Percentiles rank a stretch among this genome's conserved stretches.
These are phyloP conservation scores for Globisporangium cylindrosporum DNA, from an alignment of 352 stramenopile genomes.

Conservation along the genomic window DNA sequence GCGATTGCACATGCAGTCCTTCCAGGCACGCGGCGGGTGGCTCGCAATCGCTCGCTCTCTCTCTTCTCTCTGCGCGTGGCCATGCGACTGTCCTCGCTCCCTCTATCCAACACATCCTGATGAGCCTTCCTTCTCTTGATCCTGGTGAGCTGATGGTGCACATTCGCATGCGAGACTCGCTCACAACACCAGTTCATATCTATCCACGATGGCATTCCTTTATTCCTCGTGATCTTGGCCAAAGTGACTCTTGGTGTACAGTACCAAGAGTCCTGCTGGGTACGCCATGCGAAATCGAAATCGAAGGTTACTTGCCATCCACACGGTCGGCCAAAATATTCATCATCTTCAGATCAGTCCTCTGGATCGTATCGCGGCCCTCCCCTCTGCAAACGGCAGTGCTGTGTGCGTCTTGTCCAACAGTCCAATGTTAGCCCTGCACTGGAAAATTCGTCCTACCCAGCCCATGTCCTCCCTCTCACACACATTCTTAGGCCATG, in stretches of 20 bases:
- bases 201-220: not conserved
- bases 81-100: not conserved
- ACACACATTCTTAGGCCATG: not conserved
- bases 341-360: not conserved
- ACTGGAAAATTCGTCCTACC: not conserved
- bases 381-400: not conserved
- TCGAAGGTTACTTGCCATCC: not conserved
- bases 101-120: conserved; percentile 3
- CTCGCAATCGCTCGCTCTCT: not conserved
- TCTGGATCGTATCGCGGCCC: not conserved
- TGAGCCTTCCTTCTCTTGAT: not conserved
- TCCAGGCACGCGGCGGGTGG: not conserved
- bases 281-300: not conserved
- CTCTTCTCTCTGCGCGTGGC: not conserved
- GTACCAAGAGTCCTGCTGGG: not conserved
- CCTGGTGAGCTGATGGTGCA: not conserved
- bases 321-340: not conserved
- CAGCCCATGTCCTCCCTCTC: not conserved
- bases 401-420: not conserved
- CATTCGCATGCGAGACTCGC: not conserved
- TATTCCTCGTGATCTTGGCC: not conserved
- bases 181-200: not conserved
- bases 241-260: not conserved
- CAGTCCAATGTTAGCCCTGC: not conserved
- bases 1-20: conserved; percentile 1